Evolutionary conservation across 2,329 filamentous ascomycete genomes (phyloP).

Genomic region (Allantophomopsis cytisporea): DNA sequence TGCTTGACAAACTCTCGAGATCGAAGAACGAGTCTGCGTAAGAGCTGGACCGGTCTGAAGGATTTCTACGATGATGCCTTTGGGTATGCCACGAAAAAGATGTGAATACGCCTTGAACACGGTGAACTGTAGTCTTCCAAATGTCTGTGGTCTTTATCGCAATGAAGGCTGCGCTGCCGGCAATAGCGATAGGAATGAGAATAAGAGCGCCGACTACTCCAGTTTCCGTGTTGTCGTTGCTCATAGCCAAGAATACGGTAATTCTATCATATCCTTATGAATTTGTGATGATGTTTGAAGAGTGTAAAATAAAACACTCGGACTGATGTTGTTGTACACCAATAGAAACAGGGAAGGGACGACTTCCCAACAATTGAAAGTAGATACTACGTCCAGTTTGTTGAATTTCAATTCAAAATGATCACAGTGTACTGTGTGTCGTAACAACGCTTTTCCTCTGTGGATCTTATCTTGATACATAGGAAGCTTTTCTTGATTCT

Average conservation of each 20-base stretch:
- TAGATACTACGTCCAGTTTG: too few species aligned
- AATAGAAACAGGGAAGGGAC: too few species aligned
- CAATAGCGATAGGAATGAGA: slow-evolving; percentile 29
- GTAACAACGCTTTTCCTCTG: too few species aligned
- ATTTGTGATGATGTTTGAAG: too few species aligned
- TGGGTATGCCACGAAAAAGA: slow-evolving; percentile 10
- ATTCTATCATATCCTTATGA: slow-evolving; percentile 6
- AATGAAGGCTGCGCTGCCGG: slow-evolving; percentile 17
- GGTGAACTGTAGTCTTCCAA: slow-evolving; percentile 9
- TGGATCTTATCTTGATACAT: too few species aligned
- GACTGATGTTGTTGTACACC: too few species aligned
- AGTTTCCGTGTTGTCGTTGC: slow-evolving; percentile 20
- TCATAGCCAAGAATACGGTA: slow-evolving; percentile 19
- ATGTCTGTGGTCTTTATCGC: slow-evolving; percentile 14
- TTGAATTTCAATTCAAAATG: too few species aligned
- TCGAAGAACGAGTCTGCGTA: slow-evolving; percentile 23
- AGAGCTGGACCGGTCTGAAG: slow-evolving; percentile 19
- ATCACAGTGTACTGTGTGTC: too few species aligned
- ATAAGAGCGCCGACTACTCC: slow-evolving; percentile 28
- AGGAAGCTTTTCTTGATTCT: too few species aligned
- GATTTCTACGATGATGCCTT: slow-evolving; percentile 12
- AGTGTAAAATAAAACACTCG: too few species aligned
- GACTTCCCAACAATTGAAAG: too few species aligned
- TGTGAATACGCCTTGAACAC: slow-evolving; percentile 14
- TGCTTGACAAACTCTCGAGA: slow-evolving; percentile 17